Percentiles rank a stretch among this genome's conserved stretches.
These are phyloP conservation scores for Acer campestre DNA, from an alignment of 345 rosid genomes.

Conservation along the genomic window DNA sequence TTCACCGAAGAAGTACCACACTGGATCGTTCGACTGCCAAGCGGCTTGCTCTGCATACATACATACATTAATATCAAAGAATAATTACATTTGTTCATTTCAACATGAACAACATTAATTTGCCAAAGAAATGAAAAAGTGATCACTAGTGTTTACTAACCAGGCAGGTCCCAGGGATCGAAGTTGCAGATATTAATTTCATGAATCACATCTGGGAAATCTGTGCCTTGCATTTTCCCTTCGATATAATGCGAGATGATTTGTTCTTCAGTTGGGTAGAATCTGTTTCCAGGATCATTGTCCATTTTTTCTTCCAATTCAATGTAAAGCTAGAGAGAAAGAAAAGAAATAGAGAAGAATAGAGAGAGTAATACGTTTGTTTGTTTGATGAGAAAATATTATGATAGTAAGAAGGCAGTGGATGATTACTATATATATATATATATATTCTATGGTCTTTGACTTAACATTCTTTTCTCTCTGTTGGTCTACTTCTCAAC, in stretches of 20 bases:
- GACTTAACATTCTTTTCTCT: neutral
- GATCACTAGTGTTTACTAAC: constrained; percentile 20
- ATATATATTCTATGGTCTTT: too few species aligned
- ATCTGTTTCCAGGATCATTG: constrained; percentile 25
- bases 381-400: neutral
- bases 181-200: constrained; percentile 18
- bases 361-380: neutral
- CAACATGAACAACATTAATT: neutral
- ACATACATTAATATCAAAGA: neutral
- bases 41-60: neutral
- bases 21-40: constrained; percentile 16
- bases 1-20: constrained; percentile 43
- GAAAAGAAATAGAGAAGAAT: neutral
- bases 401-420: too few species aligned
- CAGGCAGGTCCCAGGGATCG: constrained; percentile 39
- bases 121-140: neutral
- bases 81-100: neutral
- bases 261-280: constrained; percentile 33
- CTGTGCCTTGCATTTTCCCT: constrained; percentile 18
- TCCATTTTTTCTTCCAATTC: neutral
- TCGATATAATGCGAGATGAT: constrained; percentile 16
- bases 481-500: neutral
- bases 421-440: too few species aligned
- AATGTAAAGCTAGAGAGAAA: neutral
- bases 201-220: neutral